Evolutionary conservation across 371 early-diverging fungal species (phyloP).

Genomic region (Syncephalastrum sp.): DNA sequence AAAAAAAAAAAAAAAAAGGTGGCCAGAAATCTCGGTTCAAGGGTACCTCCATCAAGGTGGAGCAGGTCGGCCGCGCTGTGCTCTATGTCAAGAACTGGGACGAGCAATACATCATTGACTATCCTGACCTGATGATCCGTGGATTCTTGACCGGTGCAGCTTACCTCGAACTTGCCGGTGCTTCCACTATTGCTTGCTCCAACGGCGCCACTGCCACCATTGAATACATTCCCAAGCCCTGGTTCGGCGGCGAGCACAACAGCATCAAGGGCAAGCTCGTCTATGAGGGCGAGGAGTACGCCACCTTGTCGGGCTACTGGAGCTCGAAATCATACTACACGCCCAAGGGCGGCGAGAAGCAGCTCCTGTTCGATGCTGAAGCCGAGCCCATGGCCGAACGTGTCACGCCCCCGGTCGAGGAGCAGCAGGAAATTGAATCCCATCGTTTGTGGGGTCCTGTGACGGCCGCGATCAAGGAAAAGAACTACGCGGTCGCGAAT

Average conservation of each 20-base stretch:
- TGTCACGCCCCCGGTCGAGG: conserved; percentile 51
- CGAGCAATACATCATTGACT: conserved; percentile 56
- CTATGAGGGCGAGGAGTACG: conserved; percentile 23
- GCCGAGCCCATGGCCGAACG: conserved; percentile 55
- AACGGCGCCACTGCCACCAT: conserved; percentile 49
- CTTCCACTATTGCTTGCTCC: conserved; percentile 49
- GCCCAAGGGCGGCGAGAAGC: conserved; percentile 29
- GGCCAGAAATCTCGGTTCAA: conserved; percentile 64
- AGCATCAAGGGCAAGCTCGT: conserved; percentile 44
- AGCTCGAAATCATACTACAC: conserved; percentile 57
- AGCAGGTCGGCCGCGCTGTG: conserved; percentile 55
- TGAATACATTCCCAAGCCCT: conserved; percentile 56
- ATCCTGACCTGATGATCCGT: conserved; percentile 57
- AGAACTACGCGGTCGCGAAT: conserved; percentile 67
- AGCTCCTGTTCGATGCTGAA: conserved; percentile 65
- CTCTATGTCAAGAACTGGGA: conserved; percentile 39
- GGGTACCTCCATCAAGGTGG: conserved; percentile 60
- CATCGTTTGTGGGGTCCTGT: conserved; percentile 73
- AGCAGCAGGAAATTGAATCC: conserved; percentile 69
- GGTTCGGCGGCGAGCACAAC: conserved; percentile 55
- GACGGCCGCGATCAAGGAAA: conserved; percentile 59
- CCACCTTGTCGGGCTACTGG: conserved; percentile 61
- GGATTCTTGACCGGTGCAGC: conserved; percentile 57
- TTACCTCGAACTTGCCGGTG: conserved; percentile 58
- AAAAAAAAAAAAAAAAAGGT: conserved; percentile 12